Evolutionary conservation across 208 protist species (phyloP), one percentile per base, ranked within the genome.

Genomic region (Acanthamoeba pearcei): DNA sequence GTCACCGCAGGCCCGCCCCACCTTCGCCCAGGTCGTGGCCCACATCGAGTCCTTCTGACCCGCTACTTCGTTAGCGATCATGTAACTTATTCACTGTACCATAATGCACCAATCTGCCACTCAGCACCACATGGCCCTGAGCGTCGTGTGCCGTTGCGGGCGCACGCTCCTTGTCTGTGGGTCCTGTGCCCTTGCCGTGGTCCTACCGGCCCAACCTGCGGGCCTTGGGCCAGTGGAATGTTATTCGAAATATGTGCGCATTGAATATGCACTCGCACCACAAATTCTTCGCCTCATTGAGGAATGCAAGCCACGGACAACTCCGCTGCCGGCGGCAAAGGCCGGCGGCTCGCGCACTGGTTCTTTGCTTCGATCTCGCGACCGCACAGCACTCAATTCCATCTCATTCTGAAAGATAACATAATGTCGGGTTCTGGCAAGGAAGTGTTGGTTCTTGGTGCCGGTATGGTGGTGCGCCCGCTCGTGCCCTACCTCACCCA

Each of bases 401-500:
- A 60, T 60, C 19, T 22, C 13, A 60, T 60, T 70, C n/a, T 70
- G 19, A 70, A 15, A 46, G 42, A 46, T 70, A 9, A 24, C n/a
- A 70, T 10, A 13, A 86, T 86, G 78, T 86, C 86, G 62, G 24
- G 62, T 32, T 29, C 19, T 32, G 86, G 86, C 57, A 72, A 93
- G 51, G 62, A 93, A 29, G 96, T 98, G 62, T 94, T 98, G 32
- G 74, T 98, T 76, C 86, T 97, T 29, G 97, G 97, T 46, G 97
- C 96, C 5, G 96, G 97, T 29, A 97, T 97, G 86, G 96, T 97
- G n/a, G 95, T 95, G 10, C 91, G 94, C 9, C 96, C 97, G 68
- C 49, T 96, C 9, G 95, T 98, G 49, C 94, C 96, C 46, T 97
- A 98, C 93, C 93, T 98, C 0, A 38, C 82, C 22, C n/a, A 94